Evolutionary conservation across 257 asterid species (phyloP).

Genomic region (Rehmannia glutinosa): DNA sequence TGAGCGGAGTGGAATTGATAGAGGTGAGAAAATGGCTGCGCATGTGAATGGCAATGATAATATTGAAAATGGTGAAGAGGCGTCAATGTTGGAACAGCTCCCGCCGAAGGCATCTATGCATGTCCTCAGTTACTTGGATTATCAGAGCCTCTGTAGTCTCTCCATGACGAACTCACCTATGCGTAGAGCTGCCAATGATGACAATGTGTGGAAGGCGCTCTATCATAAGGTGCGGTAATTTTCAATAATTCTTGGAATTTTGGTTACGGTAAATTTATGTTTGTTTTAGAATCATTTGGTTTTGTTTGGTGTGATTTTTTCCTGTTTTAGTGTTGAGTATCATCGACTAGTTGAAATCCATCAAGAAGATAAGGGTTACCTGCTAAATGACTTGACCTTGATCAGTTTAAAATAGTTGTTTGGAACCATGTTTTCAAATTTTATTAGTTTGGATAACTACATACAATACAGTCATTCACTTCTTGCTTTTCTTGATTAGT

Average conservation of each 20-base stretch:
- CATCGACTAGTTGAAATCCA: too few relatives aligned
- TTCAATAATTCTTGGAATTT: not conserved
- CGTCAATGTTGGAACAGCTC: slow-evolving; percentile 82
- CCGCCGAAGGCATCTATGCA: slow-evolving; percentile 84
- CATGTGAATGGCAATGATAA: slow-evolving; percentile 5
- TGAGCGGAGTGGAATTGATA: not conserved
- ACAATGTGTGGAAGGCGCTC: slow-evolving; percentile 77
- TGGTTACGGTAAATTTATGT: not conserved
- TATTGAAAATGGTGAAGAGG: slow-evolving; percentile 28
- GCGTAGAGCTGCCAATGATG: slow-evolving; percentile 83
- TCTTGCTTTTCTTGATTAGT: too few relatives aligned
- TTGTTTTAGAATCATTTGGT: not conserved
- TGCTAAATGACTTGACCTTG: too few relatives aligned
- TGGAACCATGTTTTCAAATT: too few relatives aligned
- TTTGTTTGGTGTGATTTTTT: not conserved
- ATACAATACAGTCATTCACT: too few relatives aligned
- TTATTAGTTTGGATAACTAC: too few relatives aligned
- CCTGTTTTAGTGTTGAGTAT: not conserved
- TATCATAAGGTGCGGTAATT: slow-evolving; percentile 54
- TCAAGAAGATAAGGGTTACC: not conserved
- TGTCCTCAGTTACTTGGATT: slow-evolving; percentile 76
- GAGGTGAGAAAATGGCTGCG: slow-evolving; percentile 21
- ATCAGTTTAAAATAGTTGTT: too few relatives aligned
- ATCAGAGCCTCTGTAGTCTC: slow-evolving; percentile 69
- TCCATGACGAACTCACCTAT: slow-evolving; percentile 82